Evolutionary conservation across 352 stramenopile species (phyloP).

Genomic region (Thalassiosira exigua): DNA sequence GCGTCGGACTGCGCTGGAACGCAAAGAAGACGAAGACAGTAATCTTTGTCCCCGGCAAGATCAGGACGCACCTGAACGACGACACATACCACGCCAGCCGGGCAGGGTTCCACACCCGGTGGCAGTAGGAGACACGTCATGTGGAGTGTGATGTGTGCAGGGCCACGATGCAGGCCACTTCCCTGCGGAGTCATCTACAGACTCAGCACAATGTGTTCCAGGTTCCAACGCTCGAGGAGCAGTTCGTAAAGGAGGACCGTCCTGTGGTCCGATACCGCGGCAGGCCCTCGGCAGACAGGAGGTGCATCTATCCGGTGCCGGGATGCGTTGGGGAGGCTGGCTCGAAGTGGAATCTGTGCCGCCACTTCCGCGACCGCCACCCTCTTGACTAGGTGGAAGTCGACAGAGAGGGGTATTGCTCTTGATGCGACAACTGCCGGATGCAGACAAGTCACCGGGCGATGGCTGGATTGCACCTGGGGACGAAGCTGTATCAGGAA

Average conservation of each 20-base stretch:
- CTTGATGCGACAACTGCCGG: not conserved
- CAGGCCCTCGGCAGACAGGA: not conserved
- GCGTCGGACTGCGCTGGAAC: not conserved
- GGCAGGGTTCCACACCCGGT: not conserved
- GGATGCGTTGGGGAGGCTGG: not conserved
- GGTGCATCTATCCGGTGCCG: not conserved
- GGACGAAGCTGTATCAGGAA: not conserved
- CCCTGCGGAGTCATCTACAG: not conserved
- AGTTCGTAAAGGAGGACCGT: too few species aligned
- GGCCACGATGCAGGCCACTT: not conserved
- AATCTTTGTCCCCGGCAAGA: too few species aligned
- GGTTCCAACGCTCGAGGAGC: too few species aligned
- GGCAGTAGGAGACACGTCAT: not conserved
- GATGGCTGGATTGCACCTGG: not conserved
- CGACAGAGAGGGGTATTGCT: not conserved
- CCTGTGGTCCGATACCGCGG: too few species aligned
- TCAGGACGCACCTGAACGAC: too few species aligned
- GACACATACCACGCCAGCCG: too few species aligned
- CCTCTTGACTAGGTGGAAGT: not conserved
- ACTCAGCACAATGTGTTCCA: not conserved
- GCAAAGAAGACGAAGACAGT: too few species aligned
- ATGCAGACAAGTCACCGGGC: not conserved
- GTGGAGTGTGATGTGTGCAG: not conserved
- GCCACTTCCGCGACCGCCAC: constrained; percentile 10
- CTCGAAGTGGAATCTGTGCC: not conserved